Evolutionary conservation across 1,139 yeast genomes (phyloP).

Genomic region (Hyphopichia fennica): DNA sequence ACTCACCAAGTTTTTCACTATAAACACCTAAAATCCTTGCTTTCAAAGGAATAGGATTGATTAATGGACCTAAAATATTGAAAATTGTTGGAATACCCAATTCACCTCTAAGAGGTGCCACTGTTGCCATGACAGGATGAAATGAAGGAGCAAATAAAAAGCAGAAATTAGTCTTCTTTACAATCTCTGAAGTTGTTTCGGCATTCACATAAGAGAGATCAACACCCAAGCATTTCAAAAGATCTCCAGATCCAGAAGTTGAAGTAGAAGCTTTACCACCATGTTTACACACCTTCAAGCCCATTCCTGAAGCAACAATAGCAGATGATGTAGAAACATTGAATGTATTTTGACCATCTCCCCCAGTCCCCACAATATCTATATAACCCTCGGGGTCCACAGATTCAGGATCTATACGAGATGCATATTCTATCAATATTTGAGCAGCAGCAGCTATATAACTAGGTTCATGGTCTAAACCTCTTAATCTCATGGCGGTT

Average conservation of each 20-base stretch:
- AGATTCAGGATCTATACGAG: slow-evolving; percentile 39
- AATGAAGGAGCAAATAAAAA: slow-evolving; percentile 91
- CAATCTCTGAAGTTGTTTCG: slow-evolving; percentile 63
- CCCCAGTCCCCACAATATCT: slow-evolving; percentile 97
- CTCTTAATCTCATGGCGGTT: slow-evolving; percentile 69
- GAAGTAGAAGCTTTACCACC: slow-evolving; percentile 98
- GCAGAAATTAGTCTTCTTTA: slow-evolving; percentile 58
- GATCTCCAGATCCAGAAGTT: slow-evolving; percentile 89
- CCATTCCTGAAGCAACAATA: slow-evolving; percentile 90
- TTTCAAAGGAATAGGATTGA: slow-evolving; percentile 84
- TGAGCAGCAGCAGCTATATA: slow-evolving; percentile 84
- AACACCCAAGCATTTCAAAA: slow-evolving; percentile 73
- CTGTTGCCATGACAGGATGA: slow-evolving; percentile 89
- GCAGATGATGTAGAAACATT: slow-evolving; percentile 95
- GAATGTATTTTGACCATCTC: slow-evolving; percentile 96
- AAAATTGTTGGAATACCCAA: slow-evolving; percentile 91
- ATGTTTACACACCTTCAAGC: slow-evolving; percentile 79
- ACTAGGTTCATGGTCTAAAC: slow-evolving; percentile 79
- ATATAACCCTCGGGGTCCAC: slow-evolving; percentile 59
- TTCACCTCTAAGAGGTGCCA: slow-evolving; percentile 71
- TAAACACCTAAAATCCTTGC: slow-evolving; percentile 90
- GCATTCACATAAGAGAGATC: slow-evolving; percentile 69
- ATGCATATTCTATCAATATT: slow-evolving; percentile 64
- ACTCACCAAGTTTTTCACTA: slow-evolving; percentile 72
- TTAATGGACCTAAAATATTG: slow-evolving; percentile 87